These are phyloP conservation scores for Kwoniella bestiolae DNA, from an alignment of 768 basidiomycete species.

Conservation along the genomic window DNA sequence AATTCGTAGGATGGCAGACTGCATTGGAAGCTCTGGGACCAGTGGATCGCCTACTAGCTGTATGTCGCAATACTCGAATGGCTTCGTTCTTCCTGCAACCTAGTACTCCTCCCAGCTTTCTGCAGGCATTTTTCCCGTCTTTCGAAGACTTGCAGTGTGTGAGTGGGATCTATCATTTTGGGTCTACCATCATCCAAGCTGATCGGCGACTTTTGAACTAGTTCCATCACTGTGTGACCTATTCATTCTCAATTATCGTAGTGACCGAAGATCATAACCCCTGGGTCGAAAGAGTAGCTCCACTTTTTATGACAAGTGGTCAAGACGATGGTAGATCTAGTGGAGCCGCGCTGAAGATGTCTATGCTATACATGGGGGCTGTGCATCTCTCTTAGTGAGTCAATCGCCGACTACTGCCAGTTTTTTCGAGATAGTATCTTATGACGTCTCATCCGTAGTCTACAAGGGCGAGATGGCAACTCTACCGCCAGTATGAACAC, in stretches of 20 bases:
- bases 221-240: constrained; percentile 41
- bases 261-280: constrained; percentile 36
- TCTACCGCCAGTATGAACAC: not conserved
- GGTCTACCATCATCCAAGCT: too few relatives aligned
- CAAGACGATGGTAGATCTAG: constrained; percentile 10
- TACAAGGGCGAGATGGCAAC: constrained; percentile 6
- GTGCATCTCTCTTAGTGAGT: constrained; percentile 37
- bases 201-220: constrained; percentile 27
- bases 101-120: constrained; percentile 28
- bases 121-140: constrained; percentile 8
- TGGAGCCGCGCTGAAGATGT: constrained; percentile 19
- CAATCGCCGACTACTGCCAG: not conserved
- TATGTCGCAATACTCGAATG: constrained; percentile 31
- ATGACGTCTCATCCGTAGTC: not conserved
- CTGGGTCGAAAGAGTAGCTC: constrained; percentile 33
- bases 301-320: constrained; percentile 28
- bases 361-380: constrained; percentile 31
- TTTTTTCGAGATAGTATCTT: constrained; percentile 10
- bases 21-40: constrained; percentile 12
- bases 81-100: constrained; percentile 25
- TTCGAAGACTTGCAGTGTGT: constrained; percentile 15
- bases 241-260: constrained; percentile 38
- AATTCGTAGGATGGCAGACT: not conserved
- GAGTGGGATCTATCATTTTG: not conserved
- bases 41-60: constrained; percentile 28